Percentiles rank a stretch among this genome's conserved stretches.
Conservation (phyloP, 148 eudicot genomes). For the Spergularia marina region DNA sequence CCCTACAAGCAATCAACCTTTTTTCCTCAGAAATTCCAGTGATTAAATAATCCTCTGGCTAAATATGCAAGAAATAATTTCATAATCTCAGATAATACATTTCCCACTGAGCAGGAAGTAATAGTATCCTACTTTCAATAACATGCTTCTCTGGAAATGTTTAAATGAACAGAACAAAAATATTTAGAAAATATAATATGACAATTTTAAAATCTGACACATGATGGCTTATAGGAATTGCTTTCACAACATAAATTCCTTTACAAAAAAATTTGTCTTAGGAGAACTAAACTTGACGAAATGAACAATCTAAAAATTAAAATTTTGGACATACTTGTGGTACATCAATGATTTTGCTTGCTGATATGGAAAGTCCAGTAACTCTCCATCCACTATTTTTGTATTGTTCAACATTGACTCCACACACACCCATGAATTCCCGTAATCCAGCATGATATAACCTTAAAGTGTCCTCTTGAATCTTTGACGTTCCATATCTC, state of each 20-base stretch:
- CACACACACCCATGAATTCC: constrained; percentile 53
- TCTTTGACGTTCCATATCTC: constrained; percentile 74
- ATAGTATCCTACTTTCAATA: not conserved
- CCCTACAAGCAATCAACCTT: constrained; percentile 41
- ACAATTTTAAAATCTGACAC: not conserved
- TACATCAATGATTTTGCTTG: constrained; percentile 67
- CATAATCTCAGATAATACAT: not conserved
- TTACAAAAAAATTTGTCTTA: not conserved
- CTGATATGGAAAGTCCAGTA: constrained; percentile 76
- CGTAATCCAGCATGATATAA: constrained; percentile 76
- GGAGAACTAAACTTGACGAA: not conserved
- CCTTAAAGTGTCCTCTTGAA: constrained; percentile 70
- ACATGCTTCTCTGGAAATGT: not conserved
- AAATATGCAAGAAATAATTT: not conserved
- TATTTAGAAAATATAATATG: not conserved
- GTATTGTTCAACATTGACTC: constrained; percentile 32
- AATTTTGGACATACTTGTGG: constrained; percentile 60
- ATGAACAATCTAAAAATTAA: not conserved
- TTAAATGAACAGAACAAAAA: not conserved
- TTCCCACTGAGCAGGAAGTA: not conserved
- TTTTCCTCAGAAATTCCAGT: not conserved
- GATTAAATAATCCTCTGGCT: not conserved
- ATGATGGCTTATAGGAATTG: constrained; percentile 6
- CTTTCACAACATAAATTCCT: not conserved
- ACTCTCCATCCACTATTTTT: constrained; percentile 61